These are phyloP conservation scores for Aureobasidium sp. DNA, from an alignment of 2,329 filamentous ascomycete genomes.

Conservation along the genomic window DNA sequence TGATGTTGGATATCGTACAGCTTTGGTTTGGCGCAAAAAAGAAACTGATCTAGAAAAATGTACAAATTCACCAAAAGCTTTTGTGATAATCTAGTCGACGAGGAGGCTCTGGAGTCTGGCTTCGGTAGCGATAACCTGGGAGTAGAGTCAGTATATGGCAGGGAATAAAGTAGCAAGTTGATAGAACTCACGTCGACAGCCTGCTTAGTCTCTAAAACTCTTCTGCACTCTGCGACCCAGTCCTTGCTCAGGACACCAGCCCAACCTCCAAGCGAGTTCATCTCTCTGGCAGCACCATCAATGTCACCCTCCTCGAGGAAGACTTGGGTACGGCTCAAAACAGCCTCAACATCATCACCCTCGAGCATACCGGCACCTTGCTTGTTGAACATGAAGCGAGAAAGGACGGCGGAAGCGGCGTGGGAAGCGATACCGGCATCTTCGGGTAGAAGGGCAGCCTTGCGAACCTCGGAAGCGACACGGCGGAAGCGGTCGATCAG, in stretches of 20 bases:
- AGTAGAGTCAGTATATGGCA: constrained; percentile 17
- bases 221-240: constrained; percentile 84
- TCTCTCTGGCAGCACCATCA: constrained; percentile 84
- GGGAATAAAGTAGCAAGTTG: neutral
- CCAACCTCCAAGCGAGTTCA: constrained; percentile 90
- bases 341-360: constrained; percentile 86
- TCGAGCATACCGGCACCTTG: constrained; percentile 60
- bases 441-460: constrained; percentile 84
- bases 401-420: constrained; percentile 79
- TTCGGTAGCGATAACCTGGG: constrained; percentile 78
- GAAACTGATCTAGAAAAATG: constrained; percentile 12
- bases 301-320: constrained; percentile 88
- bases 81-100: constrained; percentile 52
- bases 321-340: constrained; percentile 81
- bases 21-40: constrained; percentile 1
- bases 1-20: constrained; percentile 9
- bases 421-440: constrained; percentile 92
- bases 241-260: constrained; percentile 90
- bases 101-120: constrained; percentile 80
- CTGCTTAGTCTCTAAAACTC: constrained; percentile 90
- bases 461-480: constrained; percentile 85
- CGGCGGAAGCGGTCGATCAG: constrained; percentile 93
- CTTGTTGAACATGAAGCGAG: constrained; percentile 96
- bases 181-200: constrained; percentile 73
- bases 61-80: constrained; percentile 13